Evolutionary conservation across 768 basidiomycete species (phyloP), one percentile per base, ranked within the genome.

Genomic region (Mycena alexandri): DNA sequence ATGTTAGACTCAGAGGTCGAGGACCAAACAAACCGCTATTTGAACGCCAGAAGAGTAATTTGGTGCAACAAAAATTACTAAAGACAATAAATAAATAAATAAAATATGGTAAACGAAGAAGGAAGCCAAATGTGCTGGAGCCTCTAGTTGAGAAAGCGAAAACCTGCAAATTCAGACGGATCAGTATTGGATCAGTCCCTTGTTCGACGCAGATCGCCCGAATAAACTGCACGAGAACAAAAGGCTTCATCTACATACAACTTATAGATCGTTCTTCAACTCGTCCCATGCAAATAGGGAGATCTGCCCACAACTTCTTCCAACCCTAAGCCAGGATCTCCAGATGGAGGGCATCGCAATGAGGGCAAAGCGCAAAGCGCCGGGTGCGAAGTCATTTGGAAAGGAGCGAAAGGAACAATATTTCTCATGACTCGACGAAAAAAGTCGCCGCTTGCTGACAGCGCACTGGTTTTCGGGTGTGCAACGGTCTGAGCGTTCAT

Each of bases 241-340:
- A 56, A 17, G 33, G 24, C 29, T 33, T 25, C 22, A 44, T 19
- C 41, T 65, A 65, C 11, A 65, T 6, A n/a, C n/a, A n/a, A n/a
- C n/a, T n/a, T n/a, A n/a, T n/a, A n/a, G n/a, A 42, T 65, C 56
- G 24, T 65, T 58, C 43, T 58, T 43, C 50, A 65, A 52, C 41
- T 65, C 63, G 25, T 33, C 19, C 56, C 56, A 65, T 0, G 56
- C 56, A 16, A 65, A 65, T 44, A 4, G 63, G 56, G 2, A 58
- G 56, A 9, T 44, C 41, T 5, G 51, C 63, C 63, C 63, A 65
- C 16, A 65, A n/a, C 12, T 65, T 29, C 50, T 52, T 58, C 19
- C 63, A 47, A 1, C 29, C 63, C 1, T 52, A 5, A 11, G 38
- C 41, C 25, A 57, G 51, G 25, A 29, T 21, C 33, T 47, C 25